A percentile compares a stretch with the other conserved stretches of the same genome.
Evolutionary conservation across 2,329 filamentous ascomycete genomes (phyloP).

Genomic region (Aspergillus floridensis): DNA sequence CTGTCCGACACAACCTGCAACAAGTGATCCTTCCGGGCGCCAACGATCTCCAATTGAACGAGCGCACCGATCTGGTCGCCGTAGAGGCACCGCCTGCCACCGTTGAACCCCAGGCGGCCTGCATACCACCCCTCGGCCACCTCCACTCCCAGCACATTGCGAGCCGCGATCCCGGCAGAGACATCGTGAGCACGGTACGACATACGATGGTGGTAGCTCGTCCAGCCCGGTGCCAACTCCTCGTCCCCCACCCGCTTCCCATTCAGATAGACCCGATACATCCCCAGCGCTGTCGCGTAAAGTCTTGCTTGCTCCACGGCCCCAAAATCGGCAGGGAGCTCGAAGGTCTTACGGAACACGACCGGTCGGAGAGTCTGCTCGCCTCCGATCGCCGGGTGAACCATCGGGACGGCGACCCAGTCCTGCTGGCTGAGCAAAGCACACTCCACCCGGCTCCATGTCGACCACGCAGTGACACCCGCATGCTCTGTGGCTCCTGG

Average conservation of each 20-base stretch:
- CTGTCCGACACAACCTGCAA: slow-evolving; percentile 8
- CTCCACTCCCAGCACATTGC: slow-evolving; percentile 42
- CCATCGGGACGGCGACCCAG: not conserved
- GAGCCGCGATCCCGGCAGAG: slow-evolving; percentile 37
- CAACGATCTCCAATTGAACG: slow-evolving; percentile 8
- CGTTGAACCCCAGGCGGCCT: slow-evolving; percentile 29
- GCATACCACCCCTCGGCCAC: slow-evolving; percentile 53
- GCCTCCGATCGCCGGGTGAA: not conserved
- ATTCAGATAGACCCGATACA: slow-evolving; percentile 51
- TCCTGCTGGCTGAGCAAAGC: not conserved
- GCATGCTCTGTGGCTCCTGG: not conserved
- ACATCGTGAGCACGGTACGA: slow-evolving; percentile 56
- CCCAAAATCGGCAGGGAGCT: not conserved
- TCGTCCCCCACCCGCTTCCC: slow-evolving; percentile 42
- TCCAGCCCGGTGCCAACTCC: slow-evolving; percentile 50
- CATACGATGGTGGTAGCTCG: slow-evolving; percentile 49
- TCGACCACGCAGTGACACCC: not conserved
- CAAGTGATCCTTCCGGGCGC: slow-evolving; percentile 5
- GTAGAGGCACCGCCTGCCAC: slow-evolving; percentile 16
- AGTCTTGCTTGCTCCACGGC: slow-evolving; percentile 28
- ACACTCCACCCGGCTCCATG: not conserved
- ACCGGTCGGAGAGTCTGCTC: not conserved
- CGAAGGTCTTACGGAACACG: not conserved
- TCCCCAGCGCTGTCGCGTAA: slow-evolving; percentile 48
- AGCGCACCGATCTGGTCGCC: slow-evolving; percentile 17